Evolutionary conservation across 768 basidiomycete genomes (phyloP), one percentile per base, ranked within the genome.

Genomic region (Phlebiopsis flavidoalba): DNA sequence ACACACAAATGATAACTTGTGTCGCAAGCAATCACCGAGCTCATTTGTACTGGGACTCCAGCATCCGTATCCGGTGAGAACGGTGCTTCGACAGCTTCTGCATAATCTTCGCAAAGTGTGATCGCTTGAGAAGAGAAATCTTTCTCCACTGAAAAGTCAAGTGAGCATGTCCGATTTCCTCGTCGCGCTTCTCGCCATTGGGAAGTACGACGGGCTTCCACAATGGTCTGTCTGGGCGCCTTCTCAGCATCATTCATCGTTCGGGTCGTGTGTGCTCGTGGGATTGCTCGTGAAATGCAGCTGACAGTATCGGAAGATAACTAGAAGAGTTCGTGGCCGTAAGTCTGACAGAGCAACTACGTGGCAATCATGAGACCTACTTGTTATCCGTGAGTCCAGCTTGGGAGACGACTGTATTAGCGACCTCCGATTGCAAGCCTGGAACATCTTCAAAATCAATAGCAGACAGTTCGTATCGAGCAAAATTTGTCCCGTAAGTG

Each of bases 141-240:
- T 98, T 98, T 53, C 97, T 77, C 94, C 96, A 98, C 3, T n/a
- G 94, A 96, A 72, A 91, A 99, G 37, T 98, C 94, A 12, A n/a
- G 89, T 89, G 53, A 99, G 79, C 72, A 97, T 79, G 68, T 98
- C n/a, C 96, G 22, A 98, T 77, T 65, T 98, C 96, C 69, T 95
- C 93, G 52, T 91, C 88, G 31, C 83, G 82, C 66, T 79, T 85
- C 66, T 86, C 83, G 45, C 89, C 90, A 66, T 91, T 90, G 2
- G 89, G 88, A 8, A 91, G 76, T 6, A 70, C 79, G 24, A 78
- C 83, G 15, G 77, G 76, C 61, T 84, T 83, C n/a, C 49, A 82
- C 71, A 19, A 87, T 77, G 21, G 81, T 74, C 63, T 89, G 87
- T 36, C 86, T 79, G 10, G 86, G 75, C 8, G 84, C 73, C 58